Conservation (phyloP, 371 early-diverging fungal species). For the Lichtheimia ornata region DNA sequence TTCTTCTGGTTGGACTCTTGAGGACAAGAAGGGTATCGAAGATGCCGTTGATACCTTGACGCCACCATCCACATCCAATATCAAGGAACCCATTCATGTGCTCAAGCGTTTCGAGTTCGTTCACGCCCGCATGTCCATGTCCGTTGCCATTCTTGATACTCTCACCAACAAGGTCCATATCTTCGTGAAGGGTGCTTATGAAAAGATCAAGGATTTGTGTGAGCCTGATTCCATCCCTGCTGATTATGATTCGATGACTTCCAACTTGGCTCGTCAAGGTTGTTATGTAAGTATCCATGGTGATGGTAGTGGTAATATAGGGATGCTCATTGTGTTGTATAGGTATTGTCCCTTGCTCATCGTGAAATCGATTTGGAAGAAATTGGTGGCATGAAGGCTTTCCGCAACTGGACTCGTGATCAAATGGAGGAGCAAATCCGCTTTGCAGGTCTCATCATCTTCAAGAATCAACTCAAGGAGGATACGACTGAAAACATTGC, state of each 20-base stretch:
- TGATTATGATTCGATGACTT: slow-evolving; percentile 56
- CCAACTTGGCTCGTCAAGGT: slow-evolving; percentile 65
- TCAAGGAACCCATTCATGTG: slow-evolving; percentile 25
- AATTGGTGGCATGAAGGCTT: slow-evolving; percentile 38
- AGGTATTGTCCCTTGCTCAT: slow-evolving; percentile 67
- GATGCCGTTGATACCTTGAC: slow-evolving; percentile 28
- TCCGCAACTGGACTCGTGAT: slow-evolving; percentile 48
- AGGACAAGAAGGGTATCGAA: slow-evolving; percentile 5
- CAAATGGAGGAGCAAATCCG: slow-evolving; percentile 61
- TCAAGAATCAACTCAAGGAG: slow-evolving; percentile 80
- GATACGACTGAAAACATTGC: slow-evolving; percentile 70
- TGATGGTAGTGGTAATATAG: no score
- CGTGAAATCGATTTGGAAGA: slow-evolving; percentile 25
- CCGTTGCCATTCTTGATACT: slow-evolving; percentile 61
- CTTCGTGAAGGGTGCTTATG: slow-evolving; percentile 81
- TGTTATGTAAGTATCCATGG: slow-evolving; percentile 51
- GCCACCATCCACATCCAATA: slow-evolving; percentile 18
- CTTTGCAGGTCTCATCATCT: slow-evolving; percentile 73
- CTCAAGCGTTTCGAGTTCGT: slow-evolving; percentile 82
- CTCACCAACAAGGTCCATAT: slow-evolving; percentile 55
- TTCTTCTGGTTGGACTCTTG: slow-evolving; percentile 41
- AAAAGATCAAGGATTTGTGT: slow-evolving; percentile 58
- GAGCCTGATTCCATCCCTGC: slow-evolving; percentile 55
- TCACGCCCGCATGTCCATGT: slow-evolving; percentile 78
- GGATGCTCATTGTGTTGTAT: no score